These are phyloP conservation scores for Acacia concinna DNA, from an alignment of 331 rosid species.

Conservation along the genomic window DNA sequence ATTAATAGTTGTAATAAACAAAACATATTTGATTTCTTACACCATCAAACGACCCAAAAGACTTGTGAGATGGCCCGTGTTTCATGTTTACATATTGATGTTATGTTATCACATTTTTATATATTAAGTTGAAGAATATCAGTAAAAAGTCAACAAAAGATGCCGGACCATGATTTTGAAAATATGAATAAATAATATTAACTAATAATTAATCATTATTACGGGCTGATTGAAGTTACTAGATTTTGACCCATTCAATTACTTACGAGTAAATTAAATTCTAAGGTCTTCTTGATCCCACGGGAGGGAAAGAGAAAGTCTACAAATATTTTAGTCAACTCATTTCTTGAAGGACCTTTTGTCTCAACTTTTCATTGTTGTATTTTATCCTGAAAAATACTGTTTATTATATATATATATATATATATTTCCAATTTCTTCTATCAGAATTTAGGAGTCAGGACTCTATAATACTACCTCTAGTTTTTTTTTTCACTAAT, in stretches of 20 bases:
- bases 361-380: neutral
- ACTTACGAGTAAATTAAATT: no score
- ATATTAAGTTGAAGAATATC: neutral
- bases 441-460: neutral
- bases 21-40: neutral
- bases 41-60: neutral
- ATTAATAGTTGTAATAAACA: neutral
- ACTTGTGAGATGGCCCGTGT: neutral
- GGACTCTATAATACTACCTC: no score
- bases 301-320: neutral
- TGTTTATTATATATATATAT: neutral
- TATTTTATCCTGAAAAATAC: neutral
- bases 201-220: neutral
- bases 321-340: neutral
- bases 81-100: neutral
- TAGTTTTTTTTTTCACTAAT: no score
- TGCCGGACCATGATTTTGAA: neutral
- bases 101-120: neutral
- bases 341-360: neutral
- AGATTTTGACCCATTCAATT: neutral
- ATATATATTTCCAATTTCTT: neutral
- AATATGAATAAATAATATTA: neutral
- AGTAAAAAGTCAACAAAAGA: neutral
- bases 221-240: neutral
- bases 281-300: neutral